A percentile compares a stretch with the other conserved stretches of the same genome.
Evolutionary conservation across 164 flowering plant genomes (phyloP).

Genomic region (Kingdonia uniflora): DNA sequence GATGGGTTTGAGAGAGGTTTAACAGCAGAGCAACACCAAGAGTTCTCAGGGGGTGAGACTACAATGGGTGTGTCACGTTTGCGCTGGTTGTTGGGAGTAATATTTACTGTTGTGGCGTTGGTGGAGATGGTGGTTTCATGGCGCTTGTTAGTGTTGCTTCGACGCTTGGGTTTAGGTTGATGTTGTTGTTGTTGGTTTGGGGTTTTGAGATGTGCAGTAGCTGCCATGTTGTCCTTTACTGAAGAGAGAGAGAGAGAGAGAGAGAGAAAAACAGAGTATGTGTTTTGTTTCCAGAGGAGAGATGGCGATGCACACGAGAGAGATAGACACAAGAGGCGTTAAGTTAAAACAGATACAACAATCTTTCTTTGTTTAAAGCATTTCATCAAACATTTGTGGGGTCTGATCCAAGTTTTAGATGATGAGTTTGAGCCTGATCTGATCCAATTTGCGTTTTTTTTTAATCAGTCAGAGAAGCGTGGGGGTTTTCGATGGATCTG

Average conservation of each 20-base stretch:
- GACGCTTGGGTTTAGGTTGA: constrained; percentile 49
- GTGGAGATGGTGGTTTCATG: constrained; percentile 61
- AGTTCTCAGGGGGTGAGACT: constrained; percentile 27
- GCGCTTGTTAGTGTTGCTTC: constrained; percentile 24
- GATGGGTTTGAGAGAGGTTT: too few relatives aligned
- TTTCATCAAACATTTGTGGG: too few relatives aligned
- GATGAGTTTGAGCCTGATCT: too few relatives aligned
- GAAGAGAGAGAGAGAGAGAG: not conserved
- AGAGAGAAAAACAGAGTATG: not conserved
- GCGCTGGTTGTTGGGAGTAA: constrained; percentile 10
- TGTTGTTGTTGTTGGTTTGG: constrained; percentile 24
- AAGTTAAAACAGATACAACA: too few relatives aligned
- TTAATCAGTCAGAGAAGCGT: too few relatives aligned
- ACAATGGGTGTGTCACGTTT: constrained; percentile 30
- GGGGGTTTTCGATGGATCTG: too few relatives aligned
- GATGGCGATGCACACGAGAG: constrained; percentile 33
- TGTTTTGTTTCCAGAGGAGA: not conserved
- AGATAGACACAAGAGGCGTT: not conserved
- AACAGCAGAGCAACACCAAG: constrained; percentile 38
- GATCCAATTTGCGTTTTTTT: too few relatives aligned
- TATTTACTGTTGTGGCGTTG: constrained; percentile 18
- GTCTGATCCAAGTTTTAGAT: too few relatives aligned
- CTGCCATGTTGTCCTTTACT: constrained; percentile 14
- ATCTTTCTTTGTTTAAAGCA: too few relatives aligned
- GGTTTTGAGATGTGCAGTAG: constrained; percentile 36